A percentile compares a stretch with the other conserved stretches of the same genome.
phyloP scores from a whole-genome alignment of 257 asterid genomes.

The Thymus mandschuricus region DNA sequence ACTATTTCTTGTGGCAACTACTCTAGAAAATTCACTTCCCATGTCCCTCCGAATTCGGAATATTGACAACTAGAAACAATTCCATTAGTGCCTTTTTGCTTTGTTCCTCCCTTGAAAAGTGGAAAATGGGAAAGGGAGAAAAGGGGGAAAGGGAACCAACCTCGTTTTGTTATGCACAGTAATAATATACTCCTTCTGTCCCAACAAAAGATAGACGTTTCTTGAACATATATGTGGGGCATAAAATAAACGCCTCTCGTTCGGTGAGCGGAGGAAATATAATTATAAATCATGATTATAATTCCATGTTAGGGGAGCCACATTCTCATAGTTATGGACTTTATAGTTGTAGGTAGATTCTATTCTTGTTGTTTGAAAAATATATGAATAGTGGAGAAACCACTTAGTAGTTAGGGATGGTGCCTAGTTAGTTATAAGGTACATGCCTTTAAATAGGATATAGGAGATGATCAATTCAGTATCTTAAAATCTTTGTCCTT shows the following conservation, averaged over 20 bases:
- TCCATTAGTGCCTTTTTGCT: conserved; percentile 17
- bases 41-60: conserved; percentile 33
- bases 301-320: no score
- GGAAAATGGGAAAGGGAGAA: conserved; percentile 6
- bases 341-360: no score
- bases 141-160: neutral
- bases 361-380: no score
- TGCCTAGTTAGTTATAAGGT: neutral
- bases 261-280: no score
- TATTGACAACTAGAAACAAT: conserved; percentile 29
- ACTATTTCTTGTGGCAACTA: conserved; percentile 28
- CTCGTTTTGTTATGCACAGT: no score
- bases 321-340: no score
- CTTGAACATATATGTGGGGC: no score
- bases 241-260: no score
- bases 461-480: conserved; percentile 7
- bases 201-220: no score
- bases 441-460: conserved; percentile 32
- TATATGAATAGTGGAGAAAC: neutral
- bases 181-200: no score
- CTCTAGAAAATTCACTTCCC: conserved; percentile 21
- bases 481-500: conserved; percentile 28
- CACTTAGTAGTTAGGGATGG: neutral
- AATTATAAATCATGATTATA: no score
- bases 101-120: conserved; percentile 20